Evolutionary conservation across 2,329 filamentous ascomycete genomes (phyloP).

Genomic region (Fusarium tjaetaba): DNA sequence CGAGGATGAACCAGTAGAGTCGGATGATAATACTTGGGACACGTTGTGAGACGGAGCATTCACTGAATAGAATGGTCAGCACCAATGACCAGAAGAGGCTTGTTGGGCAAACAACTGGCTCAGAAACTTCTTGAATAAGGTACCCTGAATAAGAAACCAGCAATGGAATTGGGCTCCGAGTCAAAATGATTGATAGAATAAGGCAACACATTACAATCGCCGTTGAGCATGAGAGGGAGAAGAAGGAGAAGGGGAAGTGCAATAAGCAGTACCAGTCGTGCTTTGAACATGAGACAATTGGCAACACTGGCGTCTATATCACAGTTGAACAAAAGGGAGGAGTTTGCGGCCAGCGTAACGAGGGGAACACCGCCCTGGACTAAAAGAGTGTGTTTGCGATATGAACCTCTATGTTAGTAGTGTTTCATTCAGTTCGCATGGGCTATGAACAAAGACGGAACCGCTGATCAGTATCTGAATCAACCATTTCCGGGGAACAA

Average conservation of each 20-base stretch:
- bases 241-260: not conserved
- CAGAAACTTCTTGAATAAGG: not conserved
- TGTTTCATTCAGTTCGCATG: not conserved
- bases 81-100: not conserved
- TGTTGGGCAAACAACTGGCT: not conserved
- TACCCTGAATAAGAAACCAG: not conserved
- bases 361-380: not conserved
- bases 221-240: not conserved
- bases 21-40: conserved; percentile 14
- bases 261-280: not conserved
- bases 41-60: not conserved
- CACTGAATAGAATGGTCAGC: not conserved
- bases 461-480: not conserved
- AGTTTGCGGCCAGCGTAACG: not conserved
- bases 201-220: not conserved
- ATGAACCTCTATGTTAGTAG: not conserved
- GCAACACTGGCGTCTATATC: not conserved
- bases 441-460: not conserved
- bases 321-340: not conserved
- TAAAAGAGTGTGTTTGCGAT: not conserved
- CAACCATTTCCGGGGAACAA: not conserved
- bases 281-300: not conserved
- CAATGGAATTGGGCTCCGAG: not conserved
- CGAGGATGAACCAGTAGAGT: conserved; percentile 21
- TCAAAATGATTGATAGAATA: not conserved